Evolutionary conservation across 306 rosid species (phyloP).

Genomic region (Dryas drummondii): DNA sequence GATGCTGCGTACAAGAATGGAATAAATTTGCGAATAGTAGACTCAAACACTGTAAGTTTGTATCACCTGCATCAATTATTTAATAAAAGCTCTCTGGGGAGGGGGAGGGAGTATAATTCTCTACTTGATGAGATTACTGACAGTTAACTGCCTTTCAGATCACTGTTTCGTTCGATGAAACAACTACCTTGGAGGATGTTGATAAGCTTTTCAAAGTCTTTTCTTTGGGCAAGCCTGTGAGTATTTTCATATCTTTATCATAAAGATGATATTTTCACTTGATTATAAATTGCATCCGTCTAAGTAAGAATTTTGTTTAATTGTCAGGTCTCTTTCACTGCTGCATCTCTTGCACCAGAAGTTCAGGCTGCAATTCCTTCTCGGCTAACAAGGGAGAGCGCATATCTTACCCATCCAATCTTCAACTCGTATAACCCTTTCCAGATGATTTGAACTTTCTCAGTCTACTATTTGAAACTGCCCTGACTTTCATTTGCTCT

Average conservation of each 20-base stretch:
- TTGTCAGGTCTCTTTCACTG: conserved; percentile 78
- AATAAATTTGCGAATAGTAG: conserved; percentile 75
- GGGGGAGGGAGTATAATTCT: conserved; percentile 1
- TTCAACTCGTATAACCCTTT: conserved; percentile 69
- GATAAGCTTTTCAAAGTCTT: conserved; percentile 86
- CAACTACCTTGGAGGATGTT: conserved; percentile 91
- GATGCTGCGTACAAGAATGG: conserved; percentile 67
- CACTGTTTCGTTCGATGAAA: conserved; percentile 92
- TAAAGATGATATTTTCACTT: not conserved
- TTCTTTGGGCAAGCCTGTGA: conserved; percentile 59
- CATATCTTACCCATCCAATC: conserved; percentile 83
- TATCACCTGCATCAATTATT: conserved; percentile 19
- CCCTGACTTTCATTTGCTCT: conserved; percentile 27
- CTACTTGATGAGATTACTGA: conserved; percentile 24
- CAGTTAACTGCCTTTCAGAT: conserved; percentile 50
- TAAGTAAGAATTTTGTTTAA: conserved; percentile 9
- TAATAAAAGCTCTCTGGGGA: not conserved
- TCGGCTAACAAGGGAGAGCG: conserved; percentile 66
- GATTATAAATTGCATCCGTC: conserved; percentile 19
- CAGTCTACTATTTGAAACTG: conserved; percentile 26
- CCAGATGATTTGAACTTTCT: conserved; percentile 16
- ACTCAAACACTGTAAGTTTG: conserved; percentile 68
- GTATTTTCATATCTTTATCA: conserved; percentile 20
- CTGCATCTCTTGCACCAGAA: conserved; percentile 89
- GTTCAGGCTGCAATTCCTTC: conserved; percentile 67